Base-by-base conservation (phyloP, 2,329 filamentous ascomycete species). In the Neonectria faginata region DNA sequence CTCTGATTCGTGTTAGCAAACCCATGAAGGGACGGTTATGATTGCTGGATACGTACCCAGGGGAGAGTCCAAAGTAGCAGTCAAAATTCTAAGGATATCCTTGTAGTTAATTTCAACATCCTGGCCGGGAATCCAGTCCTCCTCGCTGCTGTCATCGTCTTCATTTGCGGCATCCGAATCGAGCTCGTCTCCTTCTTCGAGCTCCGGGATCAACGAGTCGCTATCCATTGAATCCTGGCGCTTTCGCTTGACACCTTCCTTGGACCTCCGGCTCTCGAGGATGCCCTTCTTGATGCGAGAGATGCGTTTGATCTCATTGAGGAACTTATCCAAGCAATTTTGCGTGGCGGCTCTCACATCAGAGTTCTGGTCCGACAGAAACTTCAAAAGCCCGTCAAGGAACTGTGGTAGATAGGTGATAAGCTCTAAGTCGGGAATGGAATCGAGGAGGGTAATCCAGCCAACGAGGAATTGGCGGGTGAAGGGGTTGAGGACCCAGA, bases 331-430 rank as follows among this genome's bases (percentile, higher is more conserved):
- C 22, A 99, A 82, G 52, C 94, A 92, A 27, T 88, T 88, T 77
- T 97, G 94, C 0, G 96, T 98, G 44, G 93, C 92, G 57, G 95
- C 93, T 73, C 97, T 93, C n/a, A 99, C 96, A 77, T 99, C 96
- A 52, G 89, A 85, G 76, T 97, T 97, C 12, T 91, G 89, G 73
- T 97, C 96, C 67, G 93, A 94, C 11, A 99, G 85, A 72, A 98
- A 99, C 74, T 92, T 95, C 72, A 99, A 89, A 45, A 99, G 82
- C 0, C 95, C 96, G 27, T 89, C 92, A 1, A 99, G 84, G 74
- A 99, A 99, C 54, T 95, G 93, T 1, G 96, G 97, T 25, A 99
- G 83, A 77, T 94, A 97, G 3, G 92, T 91, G 41, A 99, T 95
- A 20, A 99, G 88, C 78, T 99, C 97, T 45, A 99, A 84, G 75